Evolutionary conservation across 2,329 filamentous ascomycete species (phyloP), one percentile per base, ranked within the genome.

Genomic region (Trichophyton mentagrophytes): DNA sequence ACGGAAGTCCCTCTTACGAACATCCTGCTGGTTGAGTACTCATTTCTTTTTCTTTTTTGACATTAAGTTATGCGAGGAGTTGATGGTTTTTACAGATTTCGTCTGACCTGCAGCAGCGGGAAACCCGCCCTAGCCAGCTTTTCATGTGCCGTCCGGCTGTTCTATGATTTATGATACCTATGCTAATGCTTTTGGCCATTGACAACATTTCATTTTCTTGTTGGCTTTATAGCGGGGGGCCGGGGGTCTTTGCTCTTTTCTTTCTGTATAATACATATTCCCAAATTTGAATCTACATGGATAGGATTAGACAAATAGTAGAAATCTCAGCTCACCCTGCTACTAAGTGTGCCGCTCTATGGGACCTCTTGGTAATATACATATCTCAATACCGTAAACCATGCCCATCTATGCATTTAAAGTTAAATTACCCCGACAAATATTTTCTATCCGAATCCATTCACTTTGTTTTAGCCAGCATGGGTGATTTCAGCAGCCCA

Each of bases 401-500:
- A 22, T 17, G 11, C 20, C 44, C 22, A 3, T 25, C 9, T 11
- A 47, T 47, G 44, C 20, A 25, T 22, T 25, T 20, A 11, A 47
- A 17, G 2, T 44, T n/a, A 17, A n/a, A 25, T 11, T 38, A 38
- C 33, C 33, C 33, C 33, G 2, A 25, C 11, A 25, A 25, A 11
- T 11, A 47, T 11, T 8, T 22, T 33, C 22, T 15, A 11, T 22
- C 9, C 13, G 5, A 15, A 13, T 30, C 22, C 49, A 1, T 30
- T 53, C 5, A 30, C 20, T 53, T 57, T 40, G 15, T 17, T 47
- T 62, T 63, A 42, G 38, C 33, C 33, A 60, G 38, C 53, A 58
- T 49, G 2, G 88, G 88, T 20, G 85, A 79, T 75, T 86, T 89
- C 64, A 96, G 74, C 0, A 82, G 82, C 20, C 82, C 80, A 71